Base-by-base conservation (phyloP, 768 basidiomycete genomes). In the Podaxis mareebaensis region DNA sequence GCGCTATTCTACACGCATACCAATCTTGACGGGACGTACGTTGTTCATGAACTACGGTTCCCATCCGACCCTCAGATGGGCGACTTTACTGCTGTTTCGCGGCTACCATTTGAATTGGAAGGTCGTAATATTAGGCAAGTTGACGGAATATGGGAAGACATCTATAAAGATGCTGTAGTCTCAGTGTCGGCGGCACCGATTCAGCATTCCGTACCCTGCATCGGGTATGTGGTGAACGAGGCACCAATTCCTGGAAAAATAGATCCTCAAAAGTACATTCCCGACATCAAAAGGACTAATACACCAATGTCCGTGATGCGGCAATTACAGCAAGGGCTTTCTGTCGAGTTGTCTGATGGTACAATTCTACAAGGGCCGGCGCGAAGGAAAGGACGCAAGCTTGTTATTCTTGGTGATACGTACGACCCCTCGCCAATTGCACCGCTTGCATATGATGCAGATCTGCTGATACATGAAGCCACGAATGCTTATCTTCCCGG, bases 391-490 rank as follows among this genome's bases (percentile, higher is more conserved):
- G 95, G 93, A 3, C 81, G 92, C 56, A 93, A 93, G 72, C 67
- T 96, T 24, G 88, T 85, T 33, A 85, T 97, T 62, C 79, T 96
- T 39, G 95, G 95, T 0, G 95, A 96, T 68, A 95, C 93, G 4
- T 88, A 82, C 70, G 87, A 96, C 72, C 90, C 90, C 4, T 87
- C 86, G n/a, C 78, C 84, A 3, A 88, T 91, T 40, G 77, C 77
- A 22, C 74, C 77, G 8, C 73, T 93, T 7, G 90, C 90, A 20
- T 72, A 74, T 71, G 85, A 85, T 58, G 84, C 89, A 33, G 90
- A 93, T 65, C 66, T 96, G 48, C 76, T 96, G 30, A 79, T 96
- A 33, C 95, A 97, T 69, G 95, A 97, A 75, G 91, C 92, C 10
- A 96, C 94, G 8, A 96, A 96, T 70, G 91, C 93, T 1, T 85